Conservation (phyloP, 768 basidiomycete species). For the Tricholoma matsutake region DNA sequence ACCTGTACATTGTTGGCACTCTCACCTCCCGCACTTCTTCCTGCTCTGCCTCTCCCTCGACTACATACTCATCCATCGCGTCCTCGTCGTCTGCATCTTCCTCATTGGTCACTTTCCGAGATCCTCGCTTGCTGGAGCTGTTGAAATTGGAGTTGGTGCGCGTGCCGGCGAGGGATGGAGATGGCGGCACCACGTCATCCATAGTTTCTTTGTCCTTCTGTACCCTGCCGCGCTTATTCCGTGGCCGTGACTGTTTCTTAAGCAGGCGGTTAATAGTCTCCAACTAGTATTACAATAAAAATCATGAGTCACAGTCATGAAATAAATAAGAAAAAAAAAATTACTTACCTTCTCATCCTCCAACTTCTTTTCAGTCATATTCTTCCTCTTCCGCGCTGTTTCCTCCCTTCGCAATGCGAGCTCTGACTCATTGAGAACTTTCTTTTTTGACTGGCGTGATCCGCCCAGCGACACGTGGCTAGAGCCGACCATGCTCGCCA, state of each 20-base stretch:
- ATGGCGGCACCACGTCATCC: constrained; percentile 21
- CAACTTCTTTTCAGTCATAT: constrained; percentile 77
- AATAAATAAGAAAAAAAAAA: constrained; percentile 4
- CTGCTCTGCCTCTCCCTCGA: constrained; percentile 29
- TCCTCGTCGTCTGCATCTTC: constrained; percentile 43
- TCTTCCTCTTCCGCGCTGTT: constrained; percentile 77
- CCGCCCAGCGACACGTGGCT: constrained; percentile 59
- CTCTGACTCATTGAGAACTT: constrained; percentile 20
- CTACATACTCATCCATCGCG: constrained; percentile 36
- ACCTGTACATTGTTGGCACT: constrained; percentile 63
- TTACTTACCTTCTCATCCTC: constrained; percentile 91
- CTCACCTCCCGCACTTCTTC: constrained; percentile 26
- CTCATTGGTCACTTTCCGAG: constrained; percentile 12
- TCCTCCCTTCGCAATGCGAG: constrained; percentile 59
- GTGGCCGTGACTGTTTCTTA: constrained; percentile 76
- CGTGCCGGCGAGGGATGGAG: constrained; percentile 20
- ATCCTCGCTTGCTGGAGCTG: constrained; percentile 7
- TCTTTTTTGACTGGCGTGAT: constrained; percentile 22
- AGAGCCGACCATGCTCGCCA: constrained; percentile 65
- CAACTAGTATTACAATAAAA: constrained; percentile 39
- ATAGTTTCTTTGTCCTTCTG: constrained; percentile 26
- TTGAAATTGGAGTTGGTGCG: constrained; percentile 22
- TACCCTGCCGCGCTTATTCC: constrained; percentile 55
- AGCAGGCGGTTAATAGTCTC: constrained; percentile 89
- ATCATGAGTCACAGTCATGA: no score